These are phyloP conservation scores for Fusarium circinatum DNA, from an alignment of 2,329 filamentous ascomycete species.

Conservation along the genomic window DNA sequence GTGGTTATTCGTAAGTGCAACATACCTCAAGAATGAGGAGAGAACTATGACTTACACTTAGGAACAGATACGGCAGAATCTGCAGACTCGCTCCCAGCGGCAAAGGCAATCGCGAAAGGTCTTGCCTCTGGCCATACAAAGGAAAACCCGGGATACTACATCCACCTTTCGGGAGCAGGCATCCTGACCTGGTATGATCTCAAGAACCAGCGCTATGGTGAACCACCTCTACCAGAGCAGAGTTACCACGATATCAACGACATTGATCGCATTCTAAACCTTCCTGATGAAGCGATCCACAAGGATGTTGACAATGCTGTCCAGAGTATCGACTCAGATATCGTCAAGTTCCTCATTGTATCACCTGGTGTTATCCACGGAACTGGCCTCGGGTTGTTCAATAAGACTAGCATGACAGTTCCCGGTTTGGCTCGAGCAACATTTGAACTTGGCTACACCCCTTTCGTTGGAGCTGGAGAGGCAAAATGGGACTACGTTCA, in stretches of 20 bases:
- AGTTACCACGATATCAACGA: slow-evolving; percentile 69
- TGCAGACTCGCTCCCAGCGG: slow-evolving; percentile 55
- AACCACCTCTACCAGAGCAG: slow-evolving; percentile 56
- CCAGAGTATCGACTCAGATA: slow-evolving; percentile 51
- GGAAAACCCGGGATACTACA: slow-evolving; percentile 59
- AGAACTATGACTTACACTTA: neutral
- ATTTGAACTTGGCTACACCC: slow-evolving; percentile 56
- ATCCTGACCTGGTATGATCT: slow-evolving; percentile 60
- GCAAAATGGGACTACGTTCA: slow-evolving; percentile 65
- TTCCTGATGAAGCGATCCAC: slow-evolving; percentile 69
- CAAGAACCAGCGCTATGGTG: slow-evolving; percentile 54
- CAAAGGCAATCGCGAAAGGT: slow-evolving; percentile 58
- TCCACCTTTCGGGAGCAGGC: slow-evolving; percentile 62
- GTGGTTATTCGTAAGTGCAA: slow-evolving; percentile 58
- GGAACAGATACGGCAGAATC: slow-evolving; percentile 59
- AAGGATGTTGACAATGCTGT: slow-evolving; percentile 76
- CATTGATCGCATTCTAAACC: slow-evolving; percentile 62
- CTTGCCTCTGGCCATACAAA: slow-evolving; percentile 55
- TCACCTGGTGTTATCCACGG: slow-evolving; percentile 64
- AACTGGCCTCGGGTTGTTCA: slow-evolving; percentile 58
- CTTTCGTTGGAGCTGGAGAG: slow-evolving; percentile 56
- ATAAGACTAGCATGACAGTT: slow-evolving; percentile 61
- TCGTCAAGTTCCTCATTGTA: slow-evolving; percentile 58
- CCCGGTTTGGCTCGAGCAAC: slow-evolving; percentile 54
- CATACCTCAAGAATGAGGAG: slow-evolving; percentile 25